Evolutionary conservation across 345 rosid genomes (phyloP), one percentile per base, ranked within the genome.

Genomic region (Cardamine chenopodiifolia): DNA sequence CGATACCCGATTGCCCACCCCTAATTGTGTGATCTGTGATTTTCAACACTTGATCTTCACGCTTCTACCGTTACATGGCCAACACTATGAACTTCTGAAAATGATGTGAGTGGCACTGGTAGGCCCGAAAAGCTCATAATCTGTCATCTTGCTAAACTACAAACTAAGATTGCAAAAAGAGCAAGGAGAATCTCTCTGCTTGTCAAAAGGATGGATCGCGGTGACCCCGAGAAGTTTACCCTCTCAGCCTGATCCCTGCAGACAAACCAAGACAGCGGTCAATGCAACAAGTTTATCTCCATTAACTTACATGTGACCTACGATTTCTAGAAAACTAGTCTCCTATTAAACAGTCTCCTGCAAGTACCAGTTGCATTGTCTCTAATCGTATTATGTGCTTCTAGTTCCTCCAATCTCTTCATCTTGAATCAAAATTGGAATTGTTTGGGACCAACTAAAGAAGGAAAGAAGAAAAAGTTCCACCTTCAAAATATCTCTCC

Each of bases 191-290:
- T 48, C 65, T 66, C 64, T 80, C 59, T 76, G 54, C 80, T 79
- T 66, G 63, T 50, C 18, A 6, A 18, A 0, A 78, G 37, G 25
- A 74, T 44, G 0, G 86, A 59, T 12, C 63, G 50, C 4, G 82
- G 3, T 47, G 91, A 80, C 5, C 81, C 68, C 0, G 98, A 90
- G 75, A 93, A 93, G 42, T 75, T 78, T 49, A 83, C 81, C 64
- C 92, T 89, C n/a, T 74, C 82, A 63, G 88, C 85, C 75, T 93
- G 98, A 76, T 89, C 90, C 69, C 98, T 93, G 89, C 81, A 83
- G 29, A 57, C 28, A 59, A 45, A 47, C 44, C 59, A 25, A 52
- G 8, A 75, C 59, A 35, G 26, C 22, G 4, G 39, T 55, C 8
- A 55, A 56, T 70, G 35, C 49, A 29, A 69, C 18, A 48, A 20